These are phyloP conservation scores for Pseudocercospora musae DNA, from an alignment of 2,329 filamentous ascomycete genomes.

Conservation along the genomic window DNA sequence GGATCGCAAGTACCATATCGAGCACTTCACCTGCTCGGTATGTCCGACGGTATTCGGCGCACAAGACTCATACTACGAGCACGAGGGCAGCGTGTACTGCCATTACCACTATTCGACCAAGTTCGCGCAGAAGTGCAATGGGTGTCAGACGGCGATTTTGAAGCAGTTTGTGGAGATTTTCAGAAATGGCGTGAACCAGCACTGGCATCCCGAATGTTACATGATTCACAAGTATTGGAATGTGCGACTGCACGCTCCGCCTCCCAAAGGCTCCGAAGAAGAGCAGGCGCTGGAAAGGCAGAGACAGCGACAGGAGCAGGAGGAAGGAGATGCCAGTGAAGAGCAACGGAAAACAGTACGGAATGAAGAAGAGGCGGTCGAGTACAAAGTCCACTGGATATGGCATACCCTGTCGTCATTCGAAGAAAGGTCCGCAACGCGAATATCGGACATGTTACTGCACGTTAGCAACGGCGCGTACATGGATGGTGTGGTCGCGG, in stretches of 20 bases:
- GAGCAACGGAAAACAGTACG: conserved; percentile 73
- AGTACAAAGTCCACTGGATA: conserved; percentile 95
- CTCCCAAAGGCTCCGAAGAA: conserved; percentile 40
- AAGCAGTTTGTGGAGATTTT: conserved; percentile 99
- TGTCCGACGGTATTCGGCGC: conserved; percentile 98
- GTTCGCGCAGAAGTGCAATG: conserved; percentile 93
- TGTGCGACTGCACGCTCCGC: conserved; percentile 64
- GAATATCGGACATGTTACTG: conserved; percentile 97
- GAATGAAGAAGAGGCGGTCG: conserved; percentile 86
- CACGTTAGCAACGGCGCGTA: conserved; percentile 98
- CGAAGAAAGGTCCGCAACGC: conserved; percentile 94
- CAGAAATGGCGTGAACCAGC: conserved; percentile 94
- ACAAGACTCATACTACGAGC: conserved; percentile 98
- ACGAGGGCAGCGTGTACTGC: conserved; percentile 93
- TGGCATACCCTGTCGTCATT: conserved; percentile 98
- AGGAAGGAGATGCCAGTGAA: conserved; percentile 57
- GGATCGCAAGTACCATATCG: conserved; percentile 97
- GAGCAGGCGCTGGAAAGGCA: conserved; percentile 25
- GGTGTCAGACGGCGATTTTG: conserved; percentile 92
- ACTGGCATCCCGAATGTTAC: conserved; percentile 99
- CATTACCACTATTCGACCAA: conserved; percentile 98
- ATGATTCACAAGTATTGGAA: conserved; percentile 99
- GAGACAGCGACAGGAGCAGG: conserved; percentile 31
- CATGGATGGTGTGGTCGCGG: conserved; percentile 88
- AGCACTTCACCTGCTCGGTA: conserved; percentile 97